phyloP scores from a whole-genome alignment of 495 filamentous ascomycete species.

The Hamigera avellanea region DNA sequence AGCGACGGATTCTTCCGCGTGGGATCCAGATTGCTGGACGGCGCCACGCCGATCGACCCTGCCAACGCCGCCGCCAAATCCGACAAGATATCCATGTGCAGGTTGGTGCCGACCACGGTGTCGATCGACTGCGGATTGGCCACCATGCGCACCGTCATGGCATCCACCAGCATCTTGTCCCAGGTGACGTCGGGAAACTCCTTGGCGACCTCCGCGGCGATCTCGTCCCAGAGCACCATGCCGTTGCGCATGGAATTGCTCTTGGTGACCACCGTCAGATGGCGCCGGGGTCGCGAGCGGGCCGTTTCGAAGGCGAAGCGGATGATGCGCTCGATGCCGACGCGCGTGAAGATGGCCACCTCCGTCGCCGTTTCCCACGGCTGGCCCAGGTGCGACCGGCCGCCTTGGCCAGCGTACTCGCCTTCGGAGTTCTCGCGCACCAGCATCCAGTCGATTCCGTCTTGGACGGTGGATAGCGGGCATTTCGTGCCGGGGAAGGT shows the following conservation, averaged over 20 bases:
- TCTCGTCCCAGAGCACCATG: conserved; percentile 39
- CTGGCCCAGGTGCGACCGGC: conserved; percentile 35
- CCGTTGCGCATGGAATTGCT: conserved; percentile 39
- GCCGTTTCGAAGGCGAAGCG: conserved; percentile 45
- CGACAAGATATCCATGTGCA: conserved; percentile 40
- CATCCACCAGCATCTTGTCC: conserved; percentile 43
- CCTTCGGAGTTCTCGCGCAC: conserved; percentile 48
- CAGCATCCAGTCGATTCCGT: conserved; percentile 44
- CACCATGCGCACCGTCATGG: conserved; percentile 41
- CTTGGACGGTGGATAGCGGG: conserved; percentile 28
- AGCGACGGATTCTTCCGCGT: conserved; percentile 43
- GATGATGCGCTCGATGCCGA: conserved; percentile 43
- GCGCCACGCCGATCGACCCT: conserved; percentile 38
- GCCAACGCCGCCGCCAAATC: conserved; percentile 40
- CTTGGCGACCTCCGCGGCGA: conserved; percentile 24
- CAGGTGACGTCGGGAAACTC: conserved; percentile 35
- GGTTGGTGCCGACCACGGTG: conserved; percentile 39
- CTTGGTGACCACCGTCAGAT: conserved; percentile 45
- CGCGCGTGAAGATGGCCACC: conserved; percentile 41
- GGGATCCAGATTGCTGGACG: conserved; percentile 46
- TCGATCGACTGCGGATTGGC: conserved; percentile 33
- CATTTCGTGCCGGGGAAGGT: conserved; percentile 38
- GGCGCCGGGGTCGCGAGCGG: conserved; percentile 31
- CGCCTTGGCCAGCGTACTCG: conserved; percentile 46
- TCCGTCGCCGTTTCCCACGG: conserved; percentile 44